Base-by-base conservation (phyloP, 2,329 filamentous ascomycete genomes). In the Incumbomyces delicatus region DNA sequence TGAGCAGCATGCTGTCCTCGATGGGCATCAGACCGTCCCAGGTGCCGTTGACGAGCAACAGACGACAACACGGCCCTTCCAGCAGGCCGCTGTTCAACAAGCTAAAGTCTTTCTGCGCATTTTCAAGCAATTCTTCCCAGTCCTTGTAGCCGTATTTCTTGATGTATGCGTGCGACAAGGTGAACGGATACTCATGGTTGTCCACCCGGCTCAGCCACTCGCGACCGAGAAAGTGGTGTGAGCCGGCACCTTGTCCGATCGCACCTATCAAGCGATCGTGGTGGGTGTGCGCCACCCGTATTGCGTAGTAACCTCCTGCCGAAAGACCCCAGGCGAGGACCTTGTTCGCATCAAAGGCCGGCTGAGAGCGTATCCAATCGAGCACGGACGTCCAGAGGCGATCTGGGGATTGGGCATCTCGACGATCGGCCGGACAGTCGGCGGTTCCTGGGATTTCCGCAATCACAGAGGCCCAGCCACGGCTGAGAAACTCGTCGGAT, bases 251-350 rank as follows among this genome's bases (percentile, higher is more conserved):
- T 62, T 83, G 79, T 1, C 78, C 80, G 16, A 85, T 69, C 17
- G 64, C 63, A 0, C 80, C 81, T 0, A 64, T 61, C 16, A 86
- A 63, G 8, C 65, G 62, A 1, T 67, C 59, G 14, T 66, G 64
- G 60, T 85, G 81, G n/a, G 80, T 84, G 61, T 83, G 78, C 37
- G 81, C 80, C n/a, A 78, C 70, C 14, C 81, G 74, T 32, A 80
- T 69, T 16, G 81, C 80, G 62, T 85, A 83, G 68, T 83, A 84
- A 0, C 81, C 81, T 27, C 81, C 81, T 0, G 75, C 71, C 52
- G 76, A 80, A 30, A 85, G 64, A 0, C 81, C 81, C 80, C 81
- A 85, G 39, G 72, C 75, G 50, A 80, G 62, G 6, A 85, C 64
- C 30, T 69, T 71, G 1, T 57, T 54, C 70, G 75, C 75, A 58